phyloP scores from a whole-genome alignment of 2,329 filamentous ascomycete genomes.

The Periconia digitata region DNA sequence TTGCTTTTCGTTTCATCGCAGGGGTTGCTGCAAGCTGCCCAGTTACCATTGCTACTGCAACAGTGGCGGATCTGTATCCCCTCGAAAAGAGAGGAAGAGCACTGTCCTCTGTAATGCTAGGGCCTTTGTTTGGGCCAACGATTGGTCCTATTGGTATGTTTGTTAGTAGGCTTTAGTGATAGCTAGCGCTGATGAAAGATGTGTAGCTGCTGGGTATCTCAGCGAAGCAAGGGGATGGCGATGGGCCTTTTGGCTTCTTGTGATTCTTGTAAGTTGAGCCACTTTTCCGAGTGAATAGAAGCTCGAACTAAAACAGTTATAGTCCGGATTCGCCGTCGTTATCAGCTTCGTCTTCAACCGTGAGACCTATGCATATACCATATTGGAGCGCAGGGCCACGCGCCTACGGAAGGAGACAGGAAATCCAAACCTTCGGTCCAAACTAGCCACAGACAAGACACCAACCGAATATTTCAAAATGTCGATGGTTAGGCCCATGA shows the following conservation, averaged over 20 bases:
- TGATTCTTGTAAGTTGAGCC: constrained; percentile 43
- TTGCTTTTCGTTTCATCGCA: constrained; percentile 31
- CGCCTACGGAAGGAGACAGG: constrained; percentile 64
- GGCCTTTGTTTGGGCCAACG: constrained; percentile 53
- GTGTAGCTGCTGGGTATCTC: constrained; percentile 49
- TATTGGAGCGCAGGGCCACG: constrained; percentile 66
- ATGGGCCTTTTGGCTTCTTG: constrained; percentile 52
- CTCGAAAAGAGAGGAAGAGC: constrained; percentile 52
- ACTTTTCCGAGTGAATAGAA: neutral
- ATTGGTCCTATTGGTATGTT: constrained; percentile 26
- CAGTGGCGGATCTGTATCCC: constrained; percentile 54
- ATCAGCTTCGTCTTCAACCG: constrained; percentile 46
- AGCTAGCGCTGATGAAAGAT: neutral
- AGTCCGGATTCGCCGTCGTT: constrained; percentile 1
- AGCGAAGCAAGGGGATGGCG: constrained; percentile 48
- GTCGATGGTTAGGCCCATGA: constrained; percentile 8
- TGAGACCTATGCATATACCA: constrained; percentile 75
- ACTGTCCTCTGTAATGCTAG: constrained; percentile 53
- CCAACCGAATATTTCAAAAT: constrained; percentile 52
- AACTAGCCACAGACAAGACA: constrained; percentile 58
- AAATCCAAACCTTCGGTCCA: constrained; percentile 68
- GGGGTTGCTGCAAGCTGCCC: constrained; percentile 23
- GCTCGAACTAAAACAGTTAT: neutral
- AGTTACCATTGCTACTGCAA: constrained; percentile 53
- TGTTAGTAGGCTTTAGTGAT: neutral